Conservation (phyloP, 2,329 filamentous ascomycete genomes). For the Ophiostoma montium region DNA sequence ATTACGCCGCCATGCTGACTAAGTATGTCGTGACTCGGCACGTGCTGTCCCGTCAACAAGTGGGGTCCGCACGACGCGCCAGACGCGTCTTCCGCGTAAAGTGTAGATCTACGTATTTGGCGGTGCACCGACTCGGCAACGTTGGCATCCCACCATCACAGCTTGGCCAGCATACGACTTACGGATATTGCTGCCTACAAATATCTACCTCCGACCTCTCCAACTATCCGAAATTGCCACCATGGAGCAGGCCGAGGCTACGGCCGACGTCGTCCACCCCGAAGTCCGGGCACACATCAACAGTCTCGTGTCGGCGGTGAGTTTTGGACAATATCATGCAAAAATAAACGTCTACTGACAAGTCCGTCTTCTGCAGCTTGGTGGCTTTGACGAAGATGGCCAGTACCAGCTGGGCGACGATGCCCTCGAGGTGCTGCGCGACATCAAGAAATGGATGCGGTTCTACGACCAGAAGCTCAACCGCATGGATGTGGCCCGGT, state of each 20-base stretch:
- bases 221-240: too few relatives aligned
- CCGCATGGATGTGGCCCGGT: constrained; percentile 87
- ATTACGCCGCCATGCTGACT: constrained; percentile 10
- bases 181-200: too few relatives aligned
- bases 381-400: constrained; percentile 68
- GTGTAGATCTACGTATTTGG: not conserved
- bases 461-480: constrained; percentile 89
- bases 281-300: constrained; percentile 89
- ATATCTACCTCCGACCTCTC: too few relatives aligned
- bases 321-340: constrained; percentile 21
- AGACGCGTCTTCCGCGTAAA: constrained; percentile 9
- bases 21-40: not conserved
- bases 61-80: constrained; percentile 1
- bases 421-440: constrained; percentile 77
- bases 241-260: constrained; percentile 40
- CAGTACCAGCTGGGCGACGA: constrained; percentile 86
- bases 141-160: too few relatives aligned
- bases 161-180: too few relatives aligned
- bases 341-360: not conserved
- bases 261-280: constrained; percentile 60
- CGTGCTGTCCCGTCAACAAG: not conserved
- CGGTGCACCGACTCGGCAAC: too few relatives aligned
- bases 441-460: constrained; percentile 89
- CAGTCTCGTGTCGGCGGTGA: constrained; percentile 82
- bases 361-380: constrained; percentile 43